Percentiles rank a stretch among this genome's conserved stretches.
Evolutionary conservation across 164 flowering plant species (phyloP).

Genomic region (Nymphaea thermarum): DNA sequence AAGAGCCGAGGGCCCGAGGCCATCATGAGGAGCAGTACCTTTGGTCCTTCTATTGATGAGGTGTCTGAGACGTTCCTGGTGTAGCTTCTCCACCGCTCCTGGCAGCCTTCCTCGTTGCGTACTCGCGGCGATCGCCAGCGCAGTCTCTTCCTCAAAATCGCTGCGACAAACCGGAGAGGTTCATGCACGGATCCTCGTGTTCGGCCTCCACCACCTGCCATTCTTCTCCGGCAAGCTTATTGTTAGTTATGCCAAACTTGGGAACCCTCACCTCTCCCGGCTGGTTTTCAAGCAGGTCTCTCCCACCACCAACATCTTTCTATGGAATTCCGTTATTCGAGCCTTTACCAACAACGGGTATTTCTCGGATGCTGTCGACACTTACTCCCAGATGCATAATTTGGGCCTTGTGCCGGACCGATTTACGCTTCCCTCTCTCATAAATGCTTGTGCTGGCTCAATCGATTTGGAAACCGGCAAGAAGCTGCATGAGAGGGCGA

Average conservation of each 20-base stretch:
- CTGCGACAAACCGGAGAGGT: slow-evolving; percentile 16
- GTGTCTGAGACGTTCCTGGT: too few species aligned
- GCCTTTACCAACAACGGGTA: slow-evolving; percentile 33
- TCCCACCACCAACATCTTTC: slow-evolving; percentile 18
- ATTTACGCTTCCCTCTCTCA: slow-evolving; percentile 40
- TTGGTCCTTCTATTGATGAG: too few species aligned
- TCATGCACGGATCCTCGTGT: slow-evolving; percentile 25
- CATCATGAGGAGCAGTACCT: too few species aligned
- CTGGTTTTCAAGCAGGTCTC: slow-evolving; percentile 23
- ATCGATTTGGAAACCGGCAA: slow-evolving; percentile 23
- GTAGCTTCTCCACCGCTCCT: too few species aligned
- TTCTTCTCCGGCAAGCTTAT: slow-evolving; percentile 40
- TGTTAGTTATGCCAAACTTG: slow-evolving; percentile 30
- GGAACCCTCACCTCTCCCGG: slow-evolving; percentile 17
- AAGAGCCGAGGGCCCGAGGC: too few species aligned
- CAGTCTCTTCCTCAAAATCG: slow-evolving; percentile 12
- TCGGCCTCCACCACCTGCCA: slow-evolving; percentile 22
- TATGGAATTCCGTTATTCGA: slow-evolving; percentile 49
- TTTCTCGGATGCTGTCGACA: slow-evolving; percentile 22
- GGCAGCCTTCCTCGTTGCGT: too few species aligned
- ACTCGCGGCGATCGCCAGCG: slow-evolving; percentile 13
- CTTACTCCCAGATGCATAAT: slow-evolving; percentile 20
- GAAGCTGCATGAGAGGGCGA: slow-evolving; percentile 22
- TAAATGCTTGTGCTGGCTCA: slow-evolving; percentile 35
- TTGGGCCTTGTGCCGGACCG: slow-evolving; percentile 23